These are phyloP conservation scores for Russula brevipes DNA, from an alignment of 768 basidiomycete species.

Conservation along the genomic window DNA sequence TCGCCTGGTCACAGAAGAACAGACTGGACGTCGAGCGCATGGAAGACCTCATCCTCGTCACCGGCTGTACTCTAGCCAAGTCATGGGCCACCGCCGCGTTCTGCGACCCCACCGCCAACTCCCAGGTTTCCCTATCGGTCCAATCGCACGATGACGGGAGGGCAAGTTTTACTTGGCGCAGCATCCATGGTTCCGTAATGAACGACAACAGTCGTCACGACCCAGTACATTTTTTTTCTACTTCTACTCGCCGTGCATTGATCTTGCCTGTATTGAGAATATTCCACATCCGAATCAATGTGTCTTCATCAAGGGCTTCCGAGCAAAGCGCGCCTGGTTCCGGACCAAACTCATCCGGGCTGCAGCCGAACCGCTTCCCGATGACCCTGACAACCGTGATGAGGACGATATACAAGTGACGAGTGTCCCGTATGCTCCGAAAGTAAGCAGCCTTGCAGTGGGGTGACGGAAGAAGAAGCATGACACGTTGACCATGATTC, in stretches of 20 bases:
- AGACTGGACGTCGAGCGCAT: background rate
- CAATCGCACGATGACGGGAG: too few species aligned
- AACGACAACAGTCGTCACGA: too few species aligned
- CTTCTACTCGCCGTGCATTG: too few species aligned
- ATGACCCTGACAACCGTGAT: background rate
- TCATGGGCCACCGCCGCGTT: background rate
- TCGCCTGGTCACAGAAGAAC: background rate
- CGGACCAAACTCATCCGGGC: background rate
- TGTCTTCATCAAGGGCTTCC: too few species aligned
- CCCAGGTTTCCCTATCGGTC: background rate
- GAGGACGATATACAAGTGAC: background rate
- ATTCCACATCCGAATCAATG: too few species aligned
- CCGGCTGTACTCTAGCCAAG: background rate
- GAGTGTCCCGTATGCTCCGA: background rate
- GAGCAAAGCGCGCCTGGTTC: too few species aligned
- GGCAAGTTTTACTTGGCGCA: too few species aligned
- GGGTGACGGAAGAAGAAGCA: background rate
- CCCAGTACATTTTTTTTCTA: too few species aligned
- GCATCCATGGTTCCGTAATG: too few species aligned
- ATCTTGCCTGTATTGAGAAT: too few species aligned
- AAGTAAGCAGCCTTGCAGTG: background rate
- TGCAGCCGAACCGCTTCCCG: conserved; percentile 4
- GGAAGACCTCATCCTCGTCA: background rate
- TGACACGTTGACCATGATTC: background rate
- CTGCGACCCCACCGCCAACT: background rate